Conservation (phyloP, 495 filamentous ascomycete genomes). For the Astrothelium macrocarpum region DNA sequence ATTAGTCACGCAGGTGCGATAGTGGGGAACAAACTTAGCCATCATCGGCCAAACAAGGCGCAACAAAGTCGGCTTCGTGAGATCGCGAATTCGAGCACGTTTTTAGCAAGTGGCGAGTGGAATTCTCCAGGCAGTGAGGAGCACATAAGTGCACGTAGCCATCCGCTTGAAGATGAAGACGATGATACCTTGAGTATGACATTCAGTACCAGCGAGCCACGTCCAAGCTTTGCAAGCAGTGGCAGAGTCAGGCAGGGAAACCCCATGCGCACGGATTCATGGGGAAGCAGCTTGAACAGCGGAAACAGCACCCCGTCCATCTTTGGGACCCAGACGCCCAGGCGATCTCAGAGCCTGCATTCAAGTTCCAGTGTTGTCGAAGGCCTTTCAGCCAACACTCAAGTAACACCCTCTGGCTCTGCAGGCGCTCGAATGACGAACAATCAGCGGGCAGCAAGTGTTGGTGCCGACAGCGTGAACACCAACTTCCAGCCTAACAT, state of each 20-base stretch:
- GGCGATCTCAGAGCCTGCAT: background rate
- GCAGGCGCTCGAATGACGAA: background rate
- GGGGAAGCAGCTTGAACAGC: slow-evolving; percentile 5
- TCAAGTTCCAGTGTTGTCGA: background rate
- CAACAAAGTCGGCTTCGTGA: slow-evolving; percentile 66
- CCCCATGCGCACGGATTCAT: slow-evolving; percentile 15
- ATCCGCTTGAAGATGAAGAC: background rate
- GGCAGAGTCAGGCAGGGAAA: slow-evolving; percentile 14
- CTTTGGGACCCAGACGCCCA: background rate
- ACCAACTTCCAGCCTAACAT: background rate
- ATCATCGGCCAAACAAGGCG: slow-evolving; percentile 43
- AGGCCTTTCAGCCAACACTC: background rate
- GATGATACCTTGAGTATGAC: slow-evolving; percentile 4
- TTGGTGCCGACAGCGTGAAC: background rate
- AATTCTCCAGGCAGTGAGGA: background rate
- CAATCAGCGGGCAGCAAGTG: background rate
- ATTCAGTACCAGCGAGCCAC: slow-evolving; percentile 12
- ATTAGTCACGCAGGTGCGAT: slow-evolving; percentile 95
- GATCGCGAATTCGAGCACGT: slow-evolving; percentile 46
- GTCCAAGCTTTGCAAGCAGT: slow-evolving; percentile 7
- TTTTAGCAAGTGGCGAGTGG: slow-evolving; percentile 8
- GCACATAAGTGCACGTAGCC: background rate
- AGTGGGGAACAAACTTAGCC: slow-evolving; percentile 90
- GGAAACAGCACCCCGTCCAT: background rate
- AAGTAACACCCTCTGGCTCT: background rate